These are phyloP conservation scores for Paramecium biaurelia DNA, from an alignment of 73 alveolate genomes.

Conservation along the genomic window DNA sequence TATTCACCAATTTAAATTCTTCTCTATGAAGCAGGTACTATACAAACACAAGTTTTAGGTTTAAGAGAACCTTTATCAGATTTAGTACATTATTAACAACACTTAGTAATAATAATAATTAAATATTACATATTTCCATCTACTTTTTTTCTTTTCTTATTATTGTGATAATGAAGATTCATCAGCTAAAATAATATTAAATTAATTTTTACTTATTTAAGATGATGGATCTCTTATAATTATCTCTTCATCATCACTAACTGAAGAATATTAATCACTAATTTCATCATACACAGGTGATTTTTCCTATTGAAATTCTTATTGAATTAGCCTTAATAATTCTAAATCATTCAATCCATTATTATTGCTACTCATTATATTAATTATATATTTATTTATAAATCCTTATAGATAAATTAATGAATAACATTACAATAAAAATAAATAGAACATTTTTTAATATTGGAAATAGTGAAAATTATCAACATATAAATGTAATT, in stretches of 20 bases:
- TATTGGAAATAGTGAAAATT: too few species aligned
- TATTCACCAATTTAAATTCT: slow-evolving; percentile 36
- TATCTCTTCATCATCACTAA: slow-evolving; percentile 8
- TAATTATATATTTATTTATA: neutral
- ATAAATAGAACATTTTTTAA: neutral
- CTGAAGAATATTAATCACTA: neutral
- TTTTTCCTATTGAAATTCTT: neutral
- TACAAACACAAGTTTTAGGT: slow-evolving; percentile 52
- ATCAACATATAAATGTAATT: neutral
- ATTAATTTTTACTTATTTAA: neutral
- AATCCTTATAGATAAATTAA: neutral
- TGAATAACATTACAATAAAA: neutral
- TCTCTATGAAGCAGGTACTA: slow-evolving; percentile 38
- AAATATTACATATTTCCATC: slow-evolving; percentile 50
- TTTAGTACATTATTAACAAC: slow-evolving; percentile 44
- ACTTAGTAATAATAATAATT: neutral
- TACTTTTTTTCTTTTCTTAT: neutral
- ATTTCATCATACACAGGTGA: neutral
- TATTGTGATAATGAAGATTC: slow-evolving; percentile 4
- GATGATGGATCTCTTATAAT: neutral
- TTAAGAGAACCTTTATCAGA: slow-evolving; percentile 44
- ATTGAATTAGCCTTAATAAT: neutral
- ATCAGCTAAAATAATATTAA: neutral
- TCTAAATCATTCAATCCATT: slow-evolving; percentile 3
- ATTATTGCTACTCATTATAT: neutral